Conservation (phyloP, 352 stramenopile genomes). For the Peronospora destructor region DNA sequence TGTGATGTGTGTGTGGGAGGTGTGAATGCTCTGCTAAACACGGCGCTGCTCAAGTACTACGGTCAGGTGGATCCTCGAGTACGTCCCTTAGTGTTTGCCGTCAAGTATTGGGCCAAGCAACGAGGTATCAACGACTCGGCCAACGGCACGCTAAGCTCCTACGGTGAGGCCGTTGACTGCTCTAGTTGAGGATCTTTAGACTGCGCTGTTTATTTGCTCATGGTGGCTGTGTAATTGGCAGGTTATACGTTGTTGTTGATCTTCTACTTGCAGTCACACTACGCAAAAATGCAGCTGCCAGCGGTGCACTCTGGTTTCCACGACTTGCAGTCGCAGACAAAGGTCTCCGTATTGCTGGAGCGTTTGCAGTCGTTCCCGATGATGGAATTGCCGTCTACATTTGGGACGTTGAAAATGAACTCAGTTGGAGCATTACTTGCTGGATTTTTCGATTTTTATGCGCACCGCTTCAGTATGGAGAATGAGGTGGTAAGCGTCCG, state of each 20-base stretch:
- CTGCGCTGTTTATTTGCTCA: constrained; percentile 4
- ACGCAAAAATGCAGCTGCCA: constrained; percentile 45
- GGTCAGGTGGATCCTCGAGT: constrained; percentile 65
- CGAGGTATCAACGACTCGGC: constrained; percentile 95
- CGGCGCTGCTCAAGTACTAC: constrained; percentile 69
- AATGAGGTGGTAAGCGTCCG: constrained; percentile 91
- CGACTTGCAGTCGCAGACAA: constrained; percentile 83
- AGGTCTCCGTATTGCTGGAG: constrained; percentile 78
- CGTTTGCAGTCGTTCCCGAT: constrained; percentile 60
- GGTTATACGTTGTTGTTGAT: constrained; percentile 95
- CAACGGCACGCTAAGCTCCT: constrained; percentile 95
- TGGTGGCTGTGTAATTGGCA: constrained; percentile 13
- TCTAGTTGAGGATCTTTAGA: constrained; percentile 2
- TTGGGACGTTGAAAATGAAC: constrained; percentile 62
- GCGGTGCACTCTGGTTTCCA: constrained; percentile 42
- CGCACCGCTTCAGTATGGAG: constrained; percentile 92
- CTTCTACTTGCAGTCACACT: constrained; percentile 91
- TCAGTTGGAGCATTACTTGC: constrained; percentile 89
- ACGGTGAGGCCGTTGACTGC: constrained; percentile 51
- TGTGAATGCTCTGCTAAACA: constrained; percentile 73
- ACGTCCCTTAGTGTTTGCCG: constrained; percentile 90
- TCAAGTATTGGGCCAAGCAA: constrained; percentile 97
- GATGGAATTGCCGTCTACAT: constrained; percentile 36
- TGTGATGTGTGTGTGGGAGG: constrained; percentile 73
- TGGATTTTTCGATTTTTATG: constrained; percentile 97